Evolutionary conservation across 1,284 basidiomycete species (phyloP).

Genomic region (Papiliotrema nemorosa): DNA sequence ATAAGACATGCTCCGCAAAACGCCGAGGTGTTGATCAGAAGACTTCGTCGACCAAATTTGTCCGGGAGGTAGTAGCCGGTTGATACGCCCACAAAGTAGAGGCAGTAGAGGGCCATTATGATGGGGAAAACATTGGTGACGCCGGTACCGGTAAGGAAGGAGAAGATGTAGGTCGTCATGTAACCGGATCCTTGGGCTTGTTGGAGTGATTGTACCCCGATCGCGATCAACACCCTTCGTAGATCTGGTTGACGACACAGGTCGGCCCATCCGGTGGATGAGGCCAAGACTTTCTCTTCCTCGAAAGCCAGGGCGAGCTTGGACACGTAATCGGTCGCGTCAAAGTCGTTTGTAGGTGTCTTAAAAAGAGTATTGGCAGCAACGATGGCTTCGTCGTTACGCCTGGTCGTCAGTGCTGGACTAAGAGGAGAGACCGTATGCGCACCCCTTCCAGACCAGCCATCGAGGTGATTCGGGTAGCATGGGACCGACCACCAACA

Average conservation of each 20-base stretch:
- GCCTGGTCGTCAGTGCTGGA: constrained; percentile 4
- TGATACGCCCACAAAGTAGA: constrained; percentile 14
- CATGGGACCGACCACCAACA: constrained; percentile 12
- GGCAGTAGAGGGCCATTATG: constrained; percentile 20
- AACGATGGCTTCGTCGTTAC: constrained; percentile 12
- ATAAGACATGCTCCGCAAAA: constrained; percentile 17
- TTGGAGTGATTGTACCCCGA: constrained; percentile 24
- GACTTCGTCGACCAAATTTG: constrained; percentile 17
- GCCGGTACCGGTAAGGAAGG: constrained; percentile 21
- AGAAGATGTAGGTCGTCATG: constrained; percentile 26
- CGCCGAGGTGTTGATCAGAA: constrained; percentile 15
- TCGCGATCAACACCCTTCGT: constrained; percentile 17
- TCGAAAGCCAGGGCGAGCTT: constrained; percentile 23
- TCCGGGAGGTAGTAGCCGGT: constrained; percentile 22
- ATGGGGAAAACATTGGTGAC: constrained; percentile 20
- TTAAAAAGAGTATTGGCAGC: constrained; percentile 16
- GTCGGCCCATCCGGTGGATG: constrained; percentile 10
- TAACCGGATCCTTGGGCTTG: constrained; percentile 23
- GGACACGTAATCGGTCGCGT: constrained; percentile 17
- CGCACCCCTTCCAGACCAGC: constrained; percentile 22
- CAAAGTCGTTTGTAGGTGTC: constrained; percentile 11
- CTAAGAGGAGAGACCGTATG: background rate
- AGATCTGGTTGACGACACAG: constrained; percentile 17
- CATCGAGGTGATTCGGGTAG: constrained; percentile 27
- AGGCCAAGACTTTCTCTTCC: constrained; percentile 13